Conservation (phyloP, 1,284 basidiomycete genomes). For the Inonotus hispidus region DNA sequence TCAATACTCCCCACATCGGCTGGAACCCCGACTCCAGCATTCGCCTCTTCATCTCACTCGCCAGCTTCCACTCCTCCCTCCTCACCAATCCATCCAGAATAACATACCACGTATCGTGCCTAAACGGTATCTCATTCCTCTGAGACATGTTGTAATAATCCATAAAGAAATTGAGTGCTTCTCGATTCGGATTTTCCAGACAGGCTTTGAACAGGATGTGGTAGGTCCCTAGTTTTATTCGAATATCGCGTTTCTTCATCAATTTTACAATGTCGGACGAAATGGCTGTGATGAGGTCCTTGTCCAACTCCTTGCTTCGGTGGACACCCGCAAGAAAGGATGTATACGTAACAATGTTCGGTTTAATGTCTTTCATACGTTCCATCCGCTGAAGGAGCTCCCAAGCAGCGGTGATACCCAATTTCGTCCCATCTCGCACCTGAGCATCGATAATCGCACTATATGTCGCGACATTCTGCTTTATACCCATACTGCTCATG, state of each 20-base stretch:
- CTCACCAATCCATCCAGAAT: conserved; percentile 56
- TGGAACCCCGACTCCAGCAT: conserved; percentile 42
- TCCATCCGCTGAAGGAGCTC: conserved; percentile 70
- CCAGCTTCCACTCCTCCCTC: conserved; percentile 51
- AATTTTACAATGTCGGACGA: conserved; percentile 46
- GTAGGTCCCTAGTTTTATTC: conserved; percentile 59
- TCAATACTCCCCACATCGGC: conserved; percentile 34
- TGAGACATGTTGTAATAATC: conserved; percentile 64
- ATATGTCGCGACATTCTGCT: conserved; percentile 68
- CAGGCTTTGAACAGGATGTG: conserved; percentile 68
- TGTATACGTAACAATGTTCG: conserved; percentile 74
- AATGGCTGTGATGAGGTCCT: conserved; percentile 38
- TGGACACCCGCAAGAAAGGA: conserved; percentile 58
- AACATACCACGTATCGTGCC: conserved; percentile 70
- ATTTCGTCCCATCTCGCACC: conserved; percentile 47
- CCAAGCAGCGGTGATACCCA: conserved; percentile 57
- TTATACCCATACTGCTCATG: conserved; percentile 70
- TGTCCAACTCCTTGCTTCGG: conserved; percentile 43
- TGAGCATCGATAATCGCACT: conserved; percentile 72
- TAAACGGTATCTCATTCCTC: conserved; percentile 41
- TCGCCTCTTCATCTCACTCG: conserved; percentile 52
- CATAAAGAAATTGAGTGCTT: conserved; percentile 51
- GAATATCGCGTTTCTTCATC: conserved; percentile 53
- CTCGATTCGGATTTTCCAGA: conserved; percentile 42
- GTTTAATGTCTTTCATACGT: conserved; percentile 43